phyloP scores from a whole-genome alignment of 176 grass and related monocot species.

The Aegilops sharonensis region DNA sequence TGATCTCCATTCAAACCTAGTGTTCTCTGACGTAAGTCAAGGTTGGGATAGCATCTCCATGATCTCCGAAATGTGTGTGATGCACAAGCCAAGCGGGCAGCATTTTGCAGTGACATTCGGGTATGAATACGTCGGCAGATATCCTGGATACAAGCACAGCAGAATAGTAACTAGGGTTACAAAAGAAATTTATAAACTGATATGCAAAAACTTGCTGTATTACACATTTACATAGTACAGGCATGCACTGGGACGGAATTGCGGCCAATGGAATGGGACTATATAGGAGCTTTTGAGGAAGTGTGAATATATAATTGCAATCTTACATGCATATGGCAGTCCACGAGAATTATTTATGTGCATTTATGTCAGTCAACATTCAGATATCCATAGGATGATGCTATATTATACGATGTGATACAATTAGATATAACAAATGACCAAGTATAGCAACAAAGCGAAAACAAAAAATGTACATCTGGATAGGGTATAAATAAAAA shows the following conservation, averaged over 20 bases:
- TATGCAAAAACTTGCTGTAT: background rate
- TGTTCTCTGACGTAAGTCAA: background rate
- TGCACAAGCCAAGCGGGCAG: background rate
- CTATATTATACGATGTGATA: background rate
- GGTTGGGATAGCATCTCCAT: background rate
- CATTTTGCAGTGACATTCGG: background rate
- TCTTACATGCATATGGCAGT: background rate
- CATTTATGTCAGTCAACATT: background rate
- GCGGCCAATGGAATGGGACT: background rate
- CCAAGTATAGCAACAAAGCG: background rate
- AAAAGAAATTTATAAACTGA: background rate
- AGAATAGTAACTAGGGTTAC: background rate
- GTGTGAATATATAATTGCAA: background rate
- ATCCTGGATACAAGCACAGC: background rate
- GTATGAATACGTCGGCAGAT: background rate
- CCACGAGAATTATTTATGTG: background rate
- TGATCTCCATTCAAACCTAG: background rate
- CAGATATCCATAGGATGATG: background rate
- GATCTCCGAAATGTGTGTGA: background rate
- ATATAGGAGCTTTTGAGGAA: background rate
- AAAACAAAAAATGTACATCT: background rate
- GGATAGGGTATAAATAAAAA: background rate
- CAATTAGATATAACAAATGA: background rate
- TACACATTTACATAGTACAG: background rate
- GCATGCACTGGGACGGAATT: background rate